These are phyloP conservation scores for Botryotinia convoluta DNA, from an alignment of 2,329 filamentous ascomycete species.

Conservation along the genomic window DNA sequence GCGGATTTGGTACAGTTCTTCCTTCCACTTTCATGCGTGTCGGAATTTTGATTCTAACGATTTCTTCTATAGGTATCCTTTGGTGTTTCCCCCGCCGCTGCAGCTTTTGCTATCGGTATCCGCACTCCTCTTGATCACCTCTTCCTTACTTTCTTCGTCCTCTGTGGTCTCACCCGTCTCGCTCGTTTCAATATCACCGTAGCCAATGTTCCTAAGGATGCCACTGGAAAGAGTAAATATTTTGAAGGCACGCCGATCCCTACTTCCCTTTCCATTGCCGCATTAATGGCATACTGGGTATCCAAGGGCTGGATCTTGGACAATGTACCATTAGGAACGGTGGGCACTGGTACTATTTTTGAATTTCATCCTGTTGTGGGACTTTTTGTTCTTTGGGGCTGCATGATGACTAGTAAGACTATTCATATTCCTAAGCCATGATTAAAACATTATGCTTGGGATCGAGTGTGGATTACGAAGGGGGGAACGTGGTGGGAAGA, in stretches of 20 bases:
- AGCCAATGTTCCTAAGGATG: constrained; percentile 84
- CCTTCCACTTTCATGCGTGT: neutral
- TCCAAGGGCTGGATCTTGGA: constrained; percentile 76
- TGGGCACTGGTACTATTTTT: constrained; percentile 62
- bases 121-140: constrained; percentile 82
- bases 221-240: constrained; percentile 84
- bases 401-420: constrained; percentile 91
- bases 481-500: neutral
- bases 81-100: constrained; percentile 81
- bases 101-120: constrained; percentile 85
- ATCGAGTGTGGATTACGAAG: neutral
- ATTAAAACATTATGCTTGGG: neutral
- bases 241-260: constrained; percentile 98
- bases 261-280: constrained; percentile 77
- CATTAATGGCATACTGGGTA: constrained; percentile 87
- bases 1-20: constrained; percentile 72
- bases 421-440: constrained; percentile 90
- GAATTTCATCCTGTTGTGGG: constrained; percentile 83
- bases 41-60: neutral
- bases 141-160: constrained; percentile 79
- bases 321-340: constrained; percentile 72
- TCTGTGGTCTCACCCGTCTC: constrained; percentile 88
- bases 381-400: constrained; percentile 85
- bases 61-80: constrained; percentile 75
- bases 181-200: constrained; percentile 98